Percentiles rank a stretch among this genome's conserved stretches.
Conservation (phyloP, 2,329 filamentous ascomycete genomes). For the Aureobasidium sp. region DNA sequence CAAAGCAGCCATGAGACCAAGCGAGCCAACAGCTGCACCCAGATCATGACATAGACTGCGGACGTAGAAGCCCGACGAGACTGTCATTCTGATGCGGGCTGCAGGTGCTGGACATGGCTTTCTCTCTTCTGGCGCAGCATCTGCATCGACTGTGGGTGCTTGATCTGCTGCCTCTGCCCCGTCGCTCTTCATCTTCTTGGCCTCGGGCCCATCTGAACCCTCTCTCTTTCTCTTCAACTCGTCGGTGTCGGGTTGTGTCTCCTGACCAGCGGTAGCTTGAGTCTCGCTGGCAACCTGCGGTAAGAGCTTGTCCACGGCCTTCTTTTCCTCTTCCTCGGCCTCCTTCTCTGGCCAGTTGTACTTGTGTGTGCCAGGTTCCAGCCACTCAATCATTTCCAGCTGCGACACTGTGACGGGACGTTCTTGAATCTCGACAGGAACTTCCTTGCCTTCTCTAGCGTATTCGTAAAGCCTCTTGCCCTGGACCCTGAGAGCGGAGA, state of each 20-base stretch:
- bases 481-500: constrained; percentile 85
- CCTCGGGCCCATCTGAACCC: constrained; percentile 16
- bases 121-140: not conserved
- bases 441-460: constrained; percentile 76
- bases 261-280: constrained; percentile 12
- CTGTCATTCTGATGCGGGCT: constrained; percentile 77
- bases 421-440: constrained; percentile 76
- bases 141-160: not conserved
- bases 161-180: constrained; percentile 11
- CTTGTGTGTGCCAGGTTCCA: constrained; percentile 70
- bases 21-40: constrained; percentile 70
- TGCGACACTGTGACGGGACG: constrained; percentile 70
- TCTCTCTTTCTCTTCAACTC: constrained; percentile 27
- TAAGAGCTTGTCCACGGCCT: constrained; percentile 62
- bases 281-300: constrained; percentile 27
- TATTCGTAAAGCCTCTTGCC: constrained; percentile 96
- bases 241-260: constrained; percentile 16
- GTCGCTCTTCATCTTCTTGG: constrained; percentile 12
- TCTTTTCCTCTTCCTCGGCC: constrained; percentile 65
- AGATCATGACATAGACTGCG: constrained; percentile 89
- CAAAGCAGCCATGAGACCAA: constrained; percentile 79
- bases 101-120: constrained; percentile 52
- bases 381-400: constrained; percentile 74
- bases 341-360: constrained; percentile 75
- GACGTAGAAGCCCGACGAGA: constrained; percentile 94